Base-by-base conservation (phyloP, 495 filamentous ascomycete genomes). In the Letharia lupina region DNA sequence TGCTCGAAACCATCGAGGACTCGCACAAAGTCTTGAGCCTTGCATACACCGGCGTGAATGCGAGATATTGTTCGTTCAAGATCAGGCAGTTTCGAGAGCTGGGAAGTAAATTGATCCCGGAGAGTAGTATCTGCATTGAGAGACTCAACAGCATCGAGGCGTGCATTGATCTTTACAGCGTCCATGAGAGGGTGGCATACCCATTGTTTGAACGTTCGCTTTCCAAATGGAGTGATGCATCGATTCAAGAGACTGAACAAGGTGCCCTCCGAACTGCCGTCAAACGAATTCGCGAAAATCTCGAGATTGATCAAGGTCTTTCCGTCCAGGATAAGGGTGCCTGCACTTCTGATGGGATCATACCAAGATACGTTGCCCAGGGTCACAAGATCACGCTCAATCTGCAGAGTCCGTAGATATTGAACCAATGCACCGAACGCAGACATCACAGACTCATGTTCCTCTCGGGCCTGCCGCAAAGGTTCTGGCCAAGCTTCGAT, bases 221-320 rank as follows among this genome's bases (percentile, higher is more conserved):
- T 99, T 62, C 93, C 95, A 70, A 98, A 99, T 0, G 95, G 93
- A 2, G 95, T 97, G 65, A 96, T 88, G 74, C 95, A 99, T 35
- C 91, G 84, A 75, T 99, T 98, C 16, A 99, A 81, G 50, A 98
- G 84, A 18, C 82, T 82, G 78, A 97, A 98, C 5, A 99, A 77
- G 0, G 94, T 98, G 33, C 95, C 95, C 18, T 93, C 86, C 1
- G 80, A 70, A 23, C 90, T 84, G 11, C 93, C 93, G 74, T 97
- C 93, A 70, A 89, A 91, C 2, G 88, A 95, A 76, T 99, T 99
- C 60, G 91, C 84, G 70, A 99, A 97, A 12, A 98, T 87, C 74
- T 99, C 95, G 63, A 99, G 86, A 73, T 99, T 99, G 77, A 96
- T 94, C 64, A 99, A 82, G 31, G 91, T 97, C 73, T 99, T 93